These are phyloP conservation scores for Aspergillus sp. DNA, from an alignment of 2,329 filamentous ascomycete species.

Conservation along the genomic window DNA sequence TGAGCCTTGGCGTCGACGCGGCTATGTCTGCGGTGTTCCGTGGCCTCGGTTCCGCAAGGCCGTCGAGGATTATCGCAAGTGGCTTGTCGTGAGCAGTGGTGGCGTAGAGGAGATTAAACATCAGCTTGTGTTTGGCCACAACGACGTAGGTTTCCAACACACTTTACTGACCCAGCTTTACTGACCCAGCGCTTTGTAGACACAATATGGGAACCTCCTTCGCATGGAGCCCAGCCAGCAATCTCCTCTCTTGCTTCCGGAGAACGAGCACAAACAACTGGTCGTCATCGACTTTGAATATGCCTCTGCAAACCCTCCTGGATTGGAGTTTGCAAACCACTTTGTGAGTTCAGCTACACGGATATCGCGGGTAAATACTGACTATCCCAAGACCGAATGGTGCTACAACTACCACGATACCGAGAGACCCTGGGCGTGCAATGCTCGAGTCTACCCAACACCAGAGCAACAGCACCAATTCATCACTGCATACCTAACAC, in stretches of 20 bases:
- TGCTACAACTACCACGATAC: conserved; percentile 94
- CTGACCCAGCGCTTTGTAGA: conserved; percentile 57
- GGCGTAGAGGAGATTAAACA: conserved; percentile 69
- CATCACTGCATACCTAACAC: conserved; percentile 82
- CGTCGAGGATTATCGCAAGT: conserved; percentile 76
- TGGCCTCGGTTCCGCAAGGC: conserved; percentile 78
- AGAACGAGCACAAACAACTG: conserved; percentile 93
- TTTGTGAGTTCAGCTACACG: conserved; percentile 62
- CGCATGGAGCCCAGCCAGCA: conserved; percentile 71
- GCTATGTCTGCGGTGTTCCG: conserved; percentile 79
- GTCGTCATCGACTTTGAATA: conserved; percentile 99
- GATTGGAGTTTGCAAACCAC: conserved; percentile 94
- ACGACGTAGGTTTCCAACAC: conserved; percentile 70
- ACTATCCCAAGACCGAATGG: conserved; percentile 73
- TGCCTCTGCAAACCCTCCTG: conserved; percentile 82
- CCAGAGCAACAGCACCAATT: conserved; percentile 82
- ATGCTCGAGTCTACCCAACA: conserved; percentile 72
- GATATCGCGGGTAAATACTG: conserved; percentile 13
- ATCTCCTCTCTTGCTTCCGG: conserved; percentile 83
- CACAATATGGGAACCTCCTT: conserved; percentile 97
- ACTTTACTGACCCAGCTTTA: conserved; percentile 23
- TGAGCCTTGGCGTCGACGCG: conserved; percentile 69
- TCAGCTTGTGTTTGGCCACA: conserved; percentile 91
- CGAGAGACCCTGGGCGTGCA: conserved; percentile 67
- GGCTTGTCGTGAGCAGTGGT: conserved; percentile 74